Conservation (phyloP, 768 basidiomycete genomes). For the Mycena kentingensis region DNA sequence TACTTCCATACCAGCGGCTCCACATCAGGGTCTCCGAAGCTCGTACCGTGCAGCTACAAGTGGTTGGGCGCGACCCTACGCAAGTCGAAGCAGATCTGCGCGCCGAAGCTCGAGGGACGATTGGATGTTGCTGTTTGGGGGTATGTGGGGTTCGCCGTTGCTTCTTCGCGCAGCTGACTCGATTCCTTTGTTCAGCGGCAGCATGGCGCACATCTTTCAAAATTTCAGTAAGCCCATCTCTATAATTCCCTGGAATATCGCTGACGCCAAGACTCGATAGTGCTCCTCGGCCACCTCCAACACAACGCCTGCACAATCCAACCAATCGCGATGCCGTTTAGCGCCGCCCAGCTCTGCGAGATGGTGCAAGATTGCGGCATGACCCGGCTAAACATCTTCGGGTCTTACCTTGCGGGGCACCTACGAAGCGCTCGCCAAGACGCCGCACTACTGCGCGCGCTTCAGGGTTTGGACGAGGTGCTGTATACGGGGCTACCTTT, state of each 20-base stretch:
- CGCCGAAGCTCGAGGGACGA: slow-evolving; percentile 48
- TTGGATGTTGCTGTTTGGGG: slow-evolving; percentile 76
- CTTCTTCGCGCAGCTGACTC: slow-evolving; percentile 33
- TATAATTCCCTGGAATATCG: slow-evolving; percentile 27
- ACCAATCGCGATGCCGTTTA: slow-evolving; percentile 39
- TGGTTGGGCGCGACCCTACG: slow-evolving; percentile 64
- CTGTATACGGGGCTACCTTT: slow-evolving; percentile 68
- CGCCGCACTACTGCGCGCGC: slow-evolving; percentile 58
- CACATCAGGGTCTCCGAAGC: slow-evolving; percentile 81
- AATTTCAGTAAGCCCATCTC: slow-evolving; percentile 60
- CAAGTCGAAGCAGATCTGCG: slow-evolving; percentile 59
- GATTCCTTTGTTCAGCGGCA: slow-evolving; percentile 56
- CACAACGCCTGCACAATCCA: slow-evolving; percentile 51
- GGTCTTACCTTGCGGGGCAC: slow-evolving; percentile 65
- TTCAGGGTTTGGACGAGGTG: slow-evolving; percentile 62
- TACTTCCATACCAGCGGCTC: slow-evolving; percentile 83
- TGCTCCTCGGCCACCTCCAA: slow-evolving; percentile 72
- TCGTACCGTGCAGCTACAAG: slow-evolving; percentile 67
- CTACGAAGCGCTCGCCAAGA: slow-evolving; percentile 61
- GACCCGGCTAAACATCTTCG: slow-evolving; percentile 77
- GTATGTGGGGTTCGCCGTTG: slow-evolving; percentile 44
- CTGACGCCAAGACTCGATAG: slow-evolving; percentile 36
- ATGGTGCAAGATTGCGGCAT: slow-evolving; percentile 70
- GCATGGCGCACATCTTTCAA: slow-evolving; percentile 83
- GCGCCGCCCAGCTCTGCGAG: slow-evolving; percentile 66